A percentile compares a stretch with the other conserved stretches of the same genome.
These are phyloP conservation scores for Lyophyllum atratum DNA, from an alignment of 768 basidiomycete species.

Conservation along the genomic window DNA sequence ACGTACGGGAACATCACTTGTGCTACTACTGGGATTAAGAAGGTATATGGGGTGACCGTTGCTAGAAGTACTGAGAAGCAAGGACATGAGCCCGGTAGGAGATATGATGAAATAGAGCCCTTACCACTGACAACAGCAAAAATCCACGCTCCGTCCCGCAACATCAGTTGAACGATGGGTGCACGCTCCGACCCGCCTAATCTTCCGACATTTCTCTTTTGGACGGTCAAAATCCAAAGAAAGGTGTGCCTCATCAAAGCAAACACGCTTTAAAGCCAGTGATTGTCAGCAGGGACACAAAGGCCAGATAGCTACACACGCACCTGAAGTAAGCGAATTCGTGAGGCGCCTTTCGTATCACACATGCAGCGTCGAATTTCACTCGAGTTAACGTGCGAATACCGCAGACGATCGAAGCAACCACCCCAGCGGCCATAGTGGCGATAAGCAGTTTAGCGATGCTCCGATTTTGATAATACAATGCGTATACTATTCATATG, in stretches of 20 bases:
- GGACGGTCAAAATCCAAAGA: constrained; percentile 8
- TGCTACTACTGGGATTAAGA: not conserved
- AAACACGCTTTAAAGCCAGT: not conserved
- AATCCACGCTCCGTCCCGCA: constrained; percentile 12
- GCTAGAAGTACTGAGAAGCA: not conserved
- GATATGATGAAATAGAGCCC: not conserved
- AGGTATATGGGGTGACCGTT: not conserved
- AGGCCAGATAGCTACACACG: not conserved
- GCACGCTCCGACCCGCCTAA: not conserved
- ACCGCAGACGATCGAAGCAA: not conserved
- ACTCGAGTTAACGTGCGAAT: not conserved
- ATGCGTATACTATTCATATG: constrained; percentile 8
- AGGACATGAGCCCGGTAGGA: not conserved
- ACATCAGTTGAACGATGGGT: constrained; percentile 8
- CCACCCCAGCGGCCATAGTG: not conserved
- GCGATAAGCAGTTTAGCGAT: constrained; percentile 1
- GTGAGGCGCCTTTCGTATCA: not conserved
- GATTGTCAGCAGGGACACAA: not conserved
- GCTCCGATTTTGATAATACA: constrained; percentile 10
- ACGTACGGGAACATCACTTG: constrained; percentile 4
- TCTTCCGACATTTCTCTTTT: constrained; percentile 6
- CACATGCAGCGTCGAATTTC: constrained; percentile 3
- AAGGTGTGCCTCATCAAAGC: constrained; percentile 1
- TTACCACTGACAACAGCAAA: constrained; percentile 10
- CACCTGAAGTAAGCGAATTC: constrained; percentile 12